A percentile compares a stretch with the other conserved stretches of the same genome.
Conservation (phyloP, 2,329 filamentous ascomycete species). For the Xylariaceae sp. region DNA sequence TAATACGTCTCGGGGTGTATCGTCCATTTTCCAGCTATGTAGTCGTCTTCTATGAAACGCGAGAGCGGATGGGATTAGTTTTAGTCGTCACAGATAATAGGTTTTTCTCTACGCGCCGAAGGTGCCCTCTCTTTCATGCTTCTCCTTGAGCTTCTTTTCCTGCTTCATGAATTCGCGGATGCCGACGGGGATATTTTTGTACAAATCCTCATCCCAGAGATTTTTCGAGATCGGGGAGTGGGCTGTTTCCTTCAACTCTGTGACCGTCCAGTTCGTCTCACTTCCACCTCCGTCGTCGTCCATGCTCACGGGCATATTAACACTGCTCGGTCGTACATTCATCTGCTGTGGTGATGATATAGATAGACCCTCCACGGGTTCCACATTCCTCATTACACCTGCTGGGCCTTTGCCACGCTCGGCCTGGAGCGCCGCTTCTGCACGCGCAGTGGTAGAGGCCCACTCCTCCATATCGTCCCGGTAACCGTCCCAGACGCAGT, state of each 20-base stretch:
- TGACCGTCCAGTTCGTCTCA: constrained; percentile 56
- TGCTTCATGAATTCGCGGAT: constrained; percentile 97
- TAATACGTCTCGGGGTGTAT: too few species aligned
- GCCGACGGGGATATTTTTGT: constrained; percentile 78
- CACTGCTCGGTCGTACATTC: background rate
- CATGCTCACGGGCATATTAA: constrained; percentile 49
- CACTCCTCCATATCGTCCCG: constrained; percentile 91
- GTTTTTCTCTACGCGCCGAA: constrained; percentile 33
- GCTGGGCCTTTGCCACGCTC: constrained; percentile 25
- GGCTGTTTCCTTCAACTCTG: constrained; percentile 28
- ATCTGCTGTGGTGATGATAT: background rate
- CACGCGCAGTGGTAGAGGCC: constrained; percentile 60
- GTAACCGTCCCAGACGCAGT: constrained; percentile 93
- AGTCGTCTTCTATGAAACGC: background rate
- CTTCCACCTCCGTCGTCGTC: constrained; percentile 77
- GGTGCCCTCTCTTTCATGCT: constrained; percentile 56
- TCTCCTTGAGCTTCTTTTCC: constrained; percentile 82
- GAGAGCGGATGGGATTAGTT: background rate
- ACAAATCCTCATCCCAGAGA: constrained; percentile 61
- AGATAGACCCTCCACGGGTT: constrained; percentile 10
- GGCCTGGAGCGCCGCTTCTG: constrained; percentile 47
- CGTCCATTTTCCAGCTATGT: background rate
- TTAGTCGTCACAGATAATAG: background rate
- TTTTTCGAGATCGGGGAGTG: constrained; percentile 43
- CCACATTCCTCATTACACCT: constrained; percentile 9